phyloP scores from a whole-genome alignment of 257 asterid species.

The Solanum arcanum region DNA sequence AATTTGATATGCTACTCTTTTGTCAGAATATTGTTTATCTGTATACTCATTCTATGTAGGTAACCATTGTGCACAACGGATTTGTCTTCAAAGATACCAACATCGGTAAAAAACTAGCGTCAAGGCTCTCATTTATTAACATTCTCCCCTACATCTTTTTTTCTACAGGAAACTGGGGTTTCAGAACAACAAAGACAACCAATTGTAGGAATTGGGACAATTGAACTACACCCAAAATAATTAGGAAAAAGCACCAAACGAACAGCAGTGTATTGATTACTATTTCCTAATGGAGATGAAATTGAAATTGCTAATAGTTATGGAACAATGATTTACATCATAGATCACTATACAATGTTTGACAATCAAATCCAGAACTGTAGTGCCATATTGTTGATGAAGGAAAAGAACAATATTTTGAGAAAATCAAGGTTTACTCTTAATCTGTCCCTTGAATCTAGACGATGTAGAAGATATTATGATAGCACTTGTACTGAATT shows the following conservation, averaged over 20 bases:
- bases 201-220: no score
- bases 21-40: no score
- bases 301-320: background rate
- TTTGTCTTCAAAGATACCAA: no score
- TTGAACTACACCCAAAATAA: no score
- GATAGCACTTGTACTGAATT: background rate
- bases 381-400: background rate
- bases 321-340: background rate
- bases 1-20: no score
- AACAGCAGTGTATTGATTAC: background rate
- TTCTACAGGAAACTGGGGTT: no score
- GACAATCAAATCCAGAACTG: background rate
- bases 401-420: background rate
- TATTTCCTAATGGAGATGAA: background rate
- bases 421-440: background rate
- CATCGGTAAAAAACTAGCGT: no score
- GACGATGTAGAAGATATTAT: background rate
- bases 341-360: background rate
- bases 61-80: no score
- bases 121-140: no score
- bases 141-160: no score
- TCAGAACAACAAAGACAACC: no score
- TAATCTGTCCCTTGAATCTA: background rate
- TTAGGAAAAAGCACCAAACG: background rate
- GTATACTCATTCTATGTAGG: no score